These are phyloP conservation scores for Leucoagaricus sp. DNA, from an alignment of 1,284 basidiomycete genomes.

Conservation along the genomic window DNA sequence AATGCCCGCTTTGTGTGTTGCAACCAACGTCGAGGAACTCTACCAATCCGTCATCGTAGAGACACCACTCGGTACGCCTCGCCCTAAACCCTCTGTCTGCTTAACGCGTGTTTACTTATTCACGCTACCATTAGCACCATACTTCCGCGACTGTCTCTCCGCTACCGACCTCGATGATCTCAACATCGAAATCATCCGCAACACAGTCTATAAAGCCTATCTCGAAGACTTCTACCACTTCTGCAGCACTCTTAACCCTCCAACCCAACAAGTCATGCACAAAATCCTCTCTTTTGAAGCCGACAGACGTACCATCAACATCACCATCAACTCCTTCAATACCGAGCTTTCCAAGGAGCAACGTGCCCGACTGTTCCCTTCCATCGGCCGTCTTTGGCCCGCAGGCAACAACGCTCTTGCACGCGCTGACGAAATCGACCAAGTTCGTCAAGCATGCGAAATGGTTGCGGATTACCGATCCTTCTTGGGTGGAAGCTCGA, in stretches of 20 bases:
- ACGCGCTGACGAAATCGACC: slow-evolving; percentile 93
- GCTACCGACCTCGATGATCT: slow-evolving; percentile 97
- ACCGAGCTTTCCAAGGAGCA: slow-evolving; percentile 96
- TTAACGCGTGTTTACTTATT: slow-evolving; percentile 3
- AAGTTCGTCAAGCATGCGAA: slow-evolving; percentile 89
- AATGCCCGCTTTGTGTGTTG: slow-evolving; percentile 98
- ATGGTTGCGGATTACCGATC: slow-evolving; percentile 86
- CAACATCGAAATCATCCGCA: slow-evolving; percentile 99
- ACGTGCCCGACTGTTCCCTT: slow-evolving; percentile 94
- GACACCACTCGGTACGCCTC: slow-evolving; percentile 84
- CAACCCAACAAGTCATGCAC: slow-evolving; percentile 90
- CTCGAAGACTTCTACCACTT: slow-evolving; percentile 96
- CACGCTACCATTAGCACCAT: slow-evolving; percentile 67
- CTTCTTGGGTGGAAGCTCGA: slow-evolving; percentile 75
- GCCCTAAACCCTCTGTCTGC: background rate
- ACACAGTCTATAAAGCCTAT: slow-evolving; percentile 99
- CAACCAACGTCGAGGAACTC: slow-evolving; percentile 98
- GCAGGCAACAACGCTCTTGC: slow-evolving; percentile 95
- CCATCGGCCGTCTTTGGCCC: slow-evolving; percentile 92
- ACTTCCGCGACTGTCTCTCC: slow-evolving; percentile 95
- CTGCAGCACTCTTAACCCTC: slow-evolving; percentile 77
- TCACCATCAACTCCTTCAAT: slow-evolving; percentile 98
- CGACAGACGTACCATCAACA: slow-evolving; percentile 95
- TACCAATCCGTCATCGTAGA: slow-evolving; percentile 98
- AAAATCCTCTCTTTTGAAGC: slow-evolving; percentile 94